phyloP scores from a whole-genome alignment of 495 filamentous ascomycete species.

The Bacidia rubella region DNA sequence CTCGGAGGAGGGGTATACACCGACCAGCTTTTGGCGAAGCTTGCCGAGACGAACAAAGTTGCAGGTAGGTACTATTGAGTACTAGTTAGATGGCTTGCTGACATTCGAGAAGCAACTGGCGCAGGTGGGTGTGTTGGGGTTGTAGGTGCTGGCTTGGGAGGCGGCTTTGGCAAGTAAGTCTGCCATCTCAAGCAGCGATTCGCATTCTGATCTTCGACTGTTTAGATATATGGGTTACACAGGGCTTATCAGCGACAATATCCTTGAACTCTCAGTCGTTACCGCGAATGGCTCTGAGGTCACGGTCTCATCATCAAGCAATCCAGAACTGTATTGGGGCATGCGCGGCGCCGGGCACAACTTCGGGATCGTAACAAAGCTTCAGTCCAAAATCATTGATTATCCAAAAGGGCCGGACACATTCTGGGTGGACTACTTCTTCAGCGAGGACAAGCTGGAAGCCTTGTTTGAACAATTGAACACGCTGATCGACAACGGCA shows the following conservation, averaged over 20 bases:
- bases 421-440: constrained; percentile 16
- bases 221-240: constrained; percentile 8
- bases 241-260: constrained; percentile 10
- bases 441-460: constrained; percentile 11
- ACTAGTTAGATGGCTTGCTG: background rate
- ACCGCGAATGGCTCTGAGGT: constrained; percentile 6
- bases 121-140: constrained; percentile 9
- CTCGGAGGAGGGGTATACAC: constrained; percentile 35
- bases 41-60: constrained; percentile 2
- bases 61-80: constrained; percentile 2
- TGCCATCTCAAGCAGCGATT: background rate
- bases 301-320: constrained; percentile 1
- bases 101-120: background rate
- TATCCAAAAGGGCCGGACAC: constrained; percentile 10
- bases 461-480: constrained; percentile 2
- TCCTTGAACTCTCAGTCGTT: constrained; percentile 3
- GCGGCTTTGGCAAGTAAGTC: constrained; percentile 6
- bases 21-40: constrained; percentile 3
- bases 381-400: constrained; percentile 20
- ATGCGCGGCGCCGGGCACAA: constrained; percentile 15
- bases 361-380: constrained; percentile 18
- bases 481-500: constrained; percentile 4
- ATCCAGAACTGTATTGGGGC: constrained; percentile 14
- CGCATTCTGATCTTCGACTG: too few species aligned
- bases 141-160: constrained; percentile 10